A percentile compares a stretch with the other conserved stretches of the same genome.
Evolutionary conservation across 2,329 filamentous ascomycete genomes (phyloP).

Genomic region (Teratosphaeria epicoccoides): DNA sequence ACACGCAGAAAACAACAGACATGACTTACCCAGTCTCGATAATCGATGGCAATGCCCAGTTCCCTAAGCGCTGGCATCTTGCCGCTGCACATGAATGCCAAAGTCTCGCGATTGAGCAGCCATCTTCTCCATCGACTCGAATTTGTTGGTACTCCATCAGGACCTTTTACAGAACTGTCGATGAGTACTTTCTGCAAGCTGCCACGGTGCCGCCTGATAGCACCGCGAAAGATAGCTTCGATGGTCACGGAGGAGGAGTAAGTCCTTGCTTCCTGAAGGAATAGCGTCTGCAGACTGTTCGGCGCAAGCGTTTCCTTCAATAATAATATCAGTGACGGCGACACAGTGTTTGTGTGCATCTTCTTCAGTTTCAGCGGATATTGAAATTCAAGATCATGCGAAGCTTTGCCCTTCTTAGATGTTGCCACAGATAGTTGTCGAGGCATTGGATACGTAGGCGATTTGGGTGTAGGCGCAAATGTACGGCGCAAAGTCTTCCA

Average conservation of each 20-base stretch:
- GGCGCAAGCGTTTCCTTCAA: constrained; percentile 67
- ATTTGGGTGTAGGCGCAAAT: constrained; percentile 30
- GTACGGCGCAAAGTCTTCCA: constrained; percentile 61
- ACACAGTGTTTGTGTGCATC: constrained; percentile 65
- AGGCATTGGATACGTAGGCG: constrained; percentile 28
- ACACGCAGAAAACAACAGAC: not conserved
- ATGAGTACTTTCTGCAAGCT: constrained; percentile 66
- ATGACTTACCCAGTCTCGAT: constrained; percentile 62
- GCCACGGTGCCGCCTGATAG: constrained; percentile 57
- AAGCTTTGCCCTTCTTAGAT: constrained; percentile 18
- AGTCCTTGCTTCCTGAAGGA: constrained; percentile 55
- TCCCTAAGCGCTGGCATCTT: constrained; percentile 63
- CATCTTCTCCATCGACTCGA: constrained; percentile 53
- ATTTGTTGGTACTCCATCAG: constrained; percentile 29
- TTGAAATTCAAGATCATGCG: constrained; percentile 19
- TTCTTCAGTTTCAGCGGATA: constrained; percentile 61
- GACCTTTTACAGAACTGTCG: constrained; percentile 52
- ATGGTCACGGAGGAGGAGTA: constrained; percentile 52
- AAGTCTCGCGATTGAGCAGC: constrained; percentile 58
- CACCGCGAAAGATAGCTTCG: constrained; percentile 59
- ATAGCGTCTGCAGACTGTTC: constrained; percentile 68
- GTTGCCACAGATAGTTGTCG: constrained; percentile 21
- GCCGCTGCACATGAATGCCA: constrained; percentile 65
- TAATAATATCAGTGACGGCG: constrained; percentile 58
- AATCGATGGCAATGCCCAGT: constrained; percentile 61